phyloP scores from a whole-genome alignment of 192 early-diverging fungal species.

The Backusella circina region DNA sequence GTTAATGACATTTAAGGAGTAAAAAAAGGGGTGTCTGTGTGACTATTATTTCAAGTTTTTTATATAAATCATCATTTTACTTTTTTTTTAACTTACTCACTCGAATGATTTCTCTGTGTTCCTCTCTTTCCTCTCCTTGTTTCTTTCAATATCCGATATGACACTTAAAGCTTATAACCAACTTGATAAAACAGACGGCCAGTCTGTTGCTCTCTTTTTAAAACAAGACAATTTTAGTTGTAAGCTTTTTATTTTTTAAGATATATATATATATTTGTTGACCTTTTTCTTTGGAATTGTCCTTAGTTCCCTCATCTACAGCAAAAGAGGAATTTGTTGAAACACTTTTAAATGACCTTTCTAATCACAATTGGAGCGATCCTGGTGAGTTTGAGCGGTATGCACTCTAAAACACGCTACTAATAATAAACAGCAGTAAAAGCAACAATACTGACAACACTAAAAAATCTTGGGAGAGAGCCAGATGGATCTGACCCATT shows the following conservation, averaged over 20 bases:
- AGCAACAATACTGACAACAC: slow-evolving; percentile 41
- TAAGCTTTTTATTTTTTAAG: background rate
- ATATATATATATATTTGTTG: background rate
- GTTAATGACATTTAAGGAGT: slow-evolving; percentile 19
- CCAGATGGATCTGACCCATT: slow-evolving; percentile 52
- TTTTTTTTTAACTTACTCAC: background rate
- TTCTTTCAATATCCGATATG: slow-evolving; percentile 3
- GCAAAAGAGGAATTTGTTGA: slow-evolving; percentile 3
- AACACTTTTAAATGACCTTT: background rate
- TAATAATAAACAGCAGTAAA: slow-evolving; percentile 35
- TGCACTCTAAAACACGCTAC: background rate
- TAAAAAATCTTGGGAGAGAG: slow-evolving; percentile 60
- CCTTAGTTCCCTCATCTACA: background rate
- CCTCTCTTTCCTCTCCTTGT: background rate
- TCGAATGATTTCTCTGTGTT: background rate
- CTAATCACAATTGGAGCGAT: background rate
- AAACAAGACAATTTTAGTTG: background rate
- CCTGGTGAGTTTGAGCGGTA: background rate
- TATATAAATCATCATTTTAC: background rate
- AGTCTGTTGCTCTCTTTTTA: background rate
- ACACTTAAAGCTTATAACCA: background rate
- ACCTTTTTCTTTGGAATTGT: background rate
- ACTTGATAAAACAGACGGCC: background rate
- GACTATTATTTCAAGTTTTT: background rate
- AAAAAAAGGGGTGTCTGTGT: background rate